Evolutionary conservation across 495 filamentous ascomycete genomes (phyloP).

Genomic region (Neohortaea acidophila): DNA sequence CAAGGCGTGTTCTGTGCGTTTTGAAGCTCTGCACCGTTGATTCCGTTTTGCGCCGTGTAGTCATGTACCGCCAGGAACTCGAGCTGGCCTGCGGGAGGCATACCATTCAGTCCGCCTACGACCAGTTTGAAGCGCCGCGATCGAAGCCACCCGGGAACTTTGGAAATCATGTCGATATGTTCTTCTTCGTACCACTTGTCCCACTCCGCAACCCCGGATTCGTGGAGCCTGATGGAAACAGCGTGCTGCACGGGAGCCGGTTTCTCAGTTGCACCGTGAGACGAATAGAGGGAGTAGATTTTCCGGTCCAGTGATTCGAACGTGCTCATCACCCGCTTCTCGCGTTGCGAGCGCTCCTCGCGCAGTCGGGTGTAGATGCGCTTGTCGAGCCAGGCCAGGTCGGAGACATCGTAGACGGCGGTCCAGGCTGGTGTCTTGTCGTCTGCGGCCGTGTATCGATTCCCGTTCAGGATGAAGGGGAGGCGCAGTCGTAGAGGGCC

Average conservation of each 20-base stretch:
- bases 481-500: slow-evolving; percentile 60
- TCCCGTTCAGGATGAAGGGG: slow-evolving; percentile 58
- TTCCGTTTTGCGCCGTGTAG: slow-evolving; percentile 47
- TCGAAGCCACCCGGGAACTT: slow-evolving; percentile 61
- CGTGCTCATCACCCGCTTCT: slow-evolving; percentile 59
- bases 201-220: slow-evolving; percentile 36
- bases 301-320: slow-evolving; percentile 49
- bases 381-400: slow-evolving; percentile 51
- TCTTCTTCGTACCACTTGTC: slow-evolving; percentile 57
- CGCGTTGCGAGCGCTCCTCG: slow-evolving; percentile 51
- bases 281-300: slow-evolving; percentile 41
- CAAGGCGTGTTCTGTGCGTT: slow-evolving; percentile 44
- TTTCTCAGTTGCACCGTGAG: slow-evolving; percentile 35
- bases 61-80: slow-evolving; percentile 57
- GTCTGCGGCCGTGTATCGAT: slow-evolving; percentile 59
- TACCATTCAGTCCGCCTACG: slow-evolving; percentile 28
- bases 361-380: slow-evolving; percentile 53
- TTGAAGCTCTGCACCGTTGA: slow-evolving; percentile 47
- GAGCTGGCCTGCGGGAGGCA: slow-evolving; percentile 29
- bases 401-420: slow-evolving; percentile 65
- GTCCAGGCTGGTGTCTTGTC: slow-evolving; percentile 47
- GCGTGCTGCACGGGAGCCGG: slow-evolving; percentile 46
- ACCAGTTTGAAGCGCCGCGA: slow-evolving; percentile 48
- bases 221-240: slow-evolving; percentile 42
- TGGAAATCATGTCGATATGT: slow-evolving; percentile 53